Percentiles rank a stretch among this genome's conserved stretches.
phyloP scores from a whole-genome alignment of 768 basidiomycete genomes.

The Sarcomyxa edulis region DNA sequence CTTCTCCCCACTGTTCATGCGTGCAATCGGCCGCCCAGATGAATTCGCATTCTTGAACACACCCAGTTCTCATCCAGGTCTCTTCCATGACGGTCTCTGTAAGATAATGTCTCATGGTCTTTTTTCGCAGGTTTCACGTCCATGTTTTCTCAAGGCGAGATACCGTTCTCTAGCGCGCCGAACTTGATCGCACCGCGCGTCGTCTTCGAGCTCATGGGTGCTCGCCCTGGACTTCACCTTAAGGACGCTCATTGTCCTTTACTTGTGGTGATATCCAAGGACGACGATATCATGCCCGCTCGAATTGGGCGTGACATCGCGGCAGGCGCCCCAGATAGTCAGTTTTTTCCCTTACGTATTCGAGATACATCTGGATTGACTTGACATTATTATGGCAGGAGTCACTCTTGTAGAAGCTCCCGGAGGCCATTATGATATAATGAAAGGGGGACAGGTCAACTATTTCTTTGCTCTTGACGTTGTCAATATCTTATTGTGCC shows the following conservation, averaged over 20 bases:
- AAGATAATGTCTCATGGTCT: neutral
- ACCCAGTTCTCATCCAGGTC: constrained; percentile 7
- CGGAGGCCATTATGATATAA: constrained; percentile 20
- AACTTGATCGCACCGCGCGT: constrained; percentile 13
- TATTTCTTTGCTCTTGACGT: too few relatives aligned
- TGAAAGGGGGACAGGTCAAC: constrained; percentile 22
- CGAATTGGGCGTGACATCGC: constrained; percentile 11
- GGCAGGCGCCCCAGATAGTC: constrained; percentile 11
- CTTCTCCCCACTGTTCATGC: constrained; percentile 10
- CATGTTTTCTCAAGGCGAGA: constrained; percentile 15
- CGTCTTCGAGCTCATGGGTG: constrained; percentile 12
- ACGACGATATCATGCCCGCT: constrained; percentile 16
- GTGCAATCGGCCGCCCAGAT: constrained; percentile 12
- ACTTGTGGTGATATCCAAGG: constrained; percentile 12
- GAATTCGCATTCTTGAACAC: constrained; percentile 9
- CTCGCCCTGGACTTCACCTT: constrained; percentile 11
- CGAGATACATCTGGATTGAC: neutral
- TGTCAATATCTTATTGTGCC: too few relatives aligned
- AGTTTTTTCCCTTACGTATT: constrained; percentile 3
- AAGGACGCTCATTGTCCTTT: constrained; percentile 13
- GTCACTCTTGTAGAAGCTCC: constrained; percentile 12
- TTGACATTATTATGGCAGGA: constrained; percentile 5
- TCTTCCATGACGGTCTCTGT: neutral
- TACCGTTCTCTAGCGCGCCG: constrained; percentile 9
- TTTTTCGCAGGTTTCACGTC: constrained; percentile 8